phyloP scores from a whole-genome alignment of 495 filamentous ascomycete species.

The Parmelia sp. region DNA sequence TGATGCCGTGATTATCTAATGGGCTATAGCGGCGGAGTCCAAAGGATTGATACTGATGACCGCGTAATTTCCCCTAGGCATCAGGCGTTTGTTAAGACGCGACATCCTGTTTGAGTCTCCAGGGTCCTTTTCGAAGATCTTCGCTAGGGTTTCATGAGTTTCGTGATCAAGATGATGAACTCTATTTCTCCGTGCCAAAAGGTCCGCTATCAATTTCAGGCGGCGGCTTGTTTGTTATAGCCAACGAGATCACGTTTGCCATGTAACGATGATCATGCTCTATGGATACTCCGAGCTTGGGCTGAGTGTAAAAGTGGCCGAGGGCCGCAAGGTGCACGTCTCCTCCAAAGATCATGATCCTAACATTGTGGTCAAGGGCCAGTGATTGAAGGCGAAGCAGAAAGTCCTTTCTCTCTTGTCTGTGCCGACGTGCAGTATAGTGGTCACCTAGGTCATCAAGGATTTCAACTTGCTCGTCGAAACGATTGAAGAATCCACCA shows the following conservation, averaged over 20 bases:
- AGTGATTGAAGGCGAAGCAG: constrained; percentile 68
- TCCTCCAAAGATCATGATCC: constrained; percentile 77
- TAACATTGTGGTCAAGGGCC: constrained; percentile 62
- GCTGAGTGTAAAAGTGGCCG: constrained; percentile 68
- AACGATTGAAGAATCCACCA: constrained; percentile 82
- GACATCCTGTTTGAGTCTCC: constrained; percentile 62
- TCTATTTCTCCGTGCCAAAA: constrained; percentile 80
- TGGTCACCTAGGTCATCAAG: constrained; percentile 93
- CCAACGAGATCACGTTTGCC: constrained; percentile 65
- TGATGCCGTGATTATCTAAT: constrained; percentile 8
- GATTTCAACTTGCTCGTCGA: constrained; percentile 84
- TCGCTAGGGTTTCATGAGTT: constrained; percentile 84
- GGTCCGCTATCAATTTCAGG: constrained; percentile 81
- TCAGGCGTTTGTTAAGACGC: constrained; percentile 48
- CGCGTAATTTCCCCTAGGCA: constrained; percentile 87
- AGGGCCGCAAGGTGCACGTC: constrained; percentile 72
- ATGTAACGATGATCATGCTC: constrained; percentile 66
- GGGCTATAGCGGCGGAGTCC: background rate
- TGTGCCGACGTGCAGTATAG: constrained; percentile 88
- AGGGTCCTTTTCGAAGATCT: constrained; percentile 78
- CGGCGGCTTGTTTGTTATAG: constrained; percentile 92
- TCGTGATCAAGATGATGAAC: constrained; percentile 81
- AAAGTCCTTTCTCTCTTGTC: constrained; percentile 71
- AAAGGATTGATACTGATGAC: constrained; percentile 60
- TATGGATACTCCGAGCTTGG: constrained; percentile 52